A percentile compares a stretch with the other conserved stretches of the same genome.
Evolutionary conservation across 1,284 basidiomycete species (phyloP).

Genomic region (Sparassis latifolia): DNA sequence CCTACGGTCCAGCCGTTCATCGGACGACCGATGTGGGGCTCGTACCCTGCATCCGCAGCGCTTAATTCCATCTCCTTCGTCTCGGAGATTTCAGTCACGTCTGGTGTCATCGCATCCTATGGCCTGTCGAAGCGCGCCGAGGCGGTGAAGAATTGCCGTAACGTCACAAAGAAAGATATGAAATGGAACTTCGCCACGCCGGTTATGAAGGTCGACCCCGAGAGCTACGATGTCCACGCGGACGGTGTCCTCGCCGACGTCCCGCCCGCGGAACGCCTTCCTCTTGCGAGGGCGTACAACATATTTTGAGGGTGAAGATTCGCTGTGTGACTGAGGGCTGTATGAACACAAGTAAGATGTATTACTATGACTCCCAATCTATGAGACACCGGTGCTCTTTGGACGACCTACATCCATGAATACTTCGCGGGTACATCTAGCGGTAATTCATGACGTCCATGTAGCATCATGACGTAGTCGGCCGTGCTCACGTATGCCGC

Average conservation of each 20-base stretch:
- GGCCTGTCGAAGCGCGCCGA: conserved; percentile 69
- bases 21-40: conserved; percentile 87
- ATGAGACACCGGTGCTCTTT: too few relatives aligned
- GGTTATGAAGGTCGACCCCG: conserved; percentile 85
- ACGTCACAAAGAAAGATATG: conserved; percentile 83
- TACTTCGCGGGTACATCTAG: too few relatives aligned
- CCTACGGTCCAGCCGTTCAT: conserved; percentile 89
- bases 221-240: conserved; percentile 83
- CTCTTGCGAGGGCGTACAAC: conserved; percentile 70
- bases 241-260: conserved; percentile 77
- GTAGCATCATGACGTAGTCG: too few relatives aligned
- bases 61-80: conserved; percentile 84
- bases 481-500: too few relatives aligned
- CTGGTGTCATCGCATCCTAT: conserved; percentile 63
- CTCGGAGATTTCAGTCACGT: conserved; percentile 65
- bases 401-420: too few relatives aligned
- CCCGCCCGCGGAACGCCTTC: conserved; percentile 65
- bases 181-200: conserved; percentile 87
- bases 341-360: too few relatives aligned
- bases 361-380: too few relatives aligned
- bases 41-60: conserved; percentile 67
- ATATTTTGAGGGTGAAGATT: conserved; percentile 43
- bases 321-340: too few relatives aligned
- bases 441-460: too few relatives aligned
- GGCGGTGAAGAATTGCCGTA: conserved; percentile 75